These are phyloP conservation scores for Fusarium setosum DNA, from an alignment of 2,329 filamentous ascomycete genomes.

Conservation along the genomic window DNA sequence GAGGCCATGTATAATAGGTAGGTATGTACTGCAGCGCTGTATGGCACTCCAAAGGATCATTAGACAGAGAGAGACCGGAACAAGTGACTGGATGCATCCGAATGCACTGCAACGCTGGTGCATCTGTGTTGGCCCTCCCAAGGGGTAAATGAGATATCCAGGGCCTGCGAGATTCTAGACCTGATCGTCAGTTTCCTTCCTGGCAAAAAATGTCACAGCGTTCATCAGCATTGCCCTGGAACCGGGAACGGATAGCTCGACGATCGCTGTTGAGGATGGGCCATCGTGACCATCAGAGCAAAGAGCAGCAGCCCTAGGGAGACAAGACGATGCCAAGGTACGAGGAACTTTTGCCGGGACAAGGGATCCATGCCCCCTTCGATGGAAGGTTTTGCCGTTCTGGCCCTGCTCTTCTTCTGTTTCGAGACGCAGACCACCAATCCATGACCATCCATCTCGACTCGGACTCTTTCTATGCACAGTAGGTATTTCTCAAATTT, in stretches of 20 bases:
- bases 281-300: conserved; percentile 23
- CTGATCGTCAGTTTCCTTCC: conserved; percentile 19
- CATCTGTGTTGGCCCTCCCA: neutral
- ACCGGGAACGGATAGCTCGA: conserved; percentile 12
- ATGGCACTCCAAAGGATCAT: no score
- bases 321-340: neutral
- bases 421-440: neutral
- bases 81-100: neutral
- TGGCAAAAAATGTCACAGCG: conserved; percentile 19
- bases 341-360: conserved; percentile 1
- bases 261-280: conserved; percentile 15
- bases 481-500: no score
- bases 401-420: neutral
- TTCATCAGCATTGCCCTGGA: neutral
- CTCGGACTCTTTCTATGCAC: neutral
- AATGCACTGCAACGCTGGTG: conserved; percentile 9
- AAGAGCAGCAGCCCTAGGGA: conserved; percentile 23
- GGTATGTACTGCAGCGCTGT: no score
- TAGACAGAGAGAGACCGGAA: no score
- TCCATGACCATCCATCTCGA: neutral
- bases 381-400: neutral
- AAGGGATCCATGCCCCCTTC: neutral
- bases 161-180: conserved; percentile 26
- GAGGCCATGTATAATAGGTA: no score
- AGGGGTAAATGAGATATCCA: conserved; percentile 19